Evolutionary conservation across 305 asterid species (phyloP).

Genomic region (Galium porrigens): DNA sequence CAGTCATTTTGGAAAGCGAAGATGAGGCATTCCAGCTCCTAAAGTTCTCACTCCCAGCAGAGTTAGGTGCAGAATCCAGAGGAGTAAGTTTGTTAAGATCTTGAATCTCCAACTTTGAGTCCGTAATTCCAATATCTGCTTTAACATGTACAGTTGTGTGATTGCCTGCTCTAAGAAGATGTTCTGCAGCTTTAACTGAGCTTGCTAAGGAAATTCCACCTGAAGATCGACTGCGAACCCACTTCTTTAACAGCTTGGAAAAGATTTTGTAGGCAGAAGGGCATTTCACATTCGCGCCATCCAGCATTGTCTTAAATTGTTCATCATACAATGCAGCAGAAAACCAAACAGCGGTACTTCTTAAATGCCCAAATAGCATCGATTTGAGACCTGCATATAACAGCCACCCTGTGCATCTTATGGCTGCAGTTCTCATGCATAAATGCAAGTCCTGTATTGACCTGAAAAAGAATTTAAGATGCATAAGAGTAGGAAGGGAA

Average conservation of each 20-base stretch:
- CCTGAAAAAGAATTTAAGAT: constrained; percentile 12
- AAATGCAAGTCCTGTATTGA: constrained; percentile 44
- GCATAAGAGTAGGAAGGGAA: neutral
- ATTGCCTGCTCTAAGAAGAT: constrained; percentile 41
- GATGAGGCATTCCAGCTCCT: constrained; percentile 25
- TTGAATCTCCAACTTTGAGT: constrained; percentile 13
- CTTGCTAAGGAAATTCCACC: constrained; percentile 51
- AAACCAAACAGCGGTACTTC: constrained; percentile 50
- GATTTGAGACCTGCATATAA: constrained; percentile 43
- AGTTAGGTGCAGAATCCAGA: constrained; percentile 18
- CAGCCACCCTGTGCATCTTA: constrained; percentile 61
- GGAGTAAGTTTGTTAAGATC: constrained; percentile 9
- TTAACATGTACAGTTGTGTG: constrained; percentile 36
- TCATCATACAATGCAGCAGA: constrained; percentile 44
- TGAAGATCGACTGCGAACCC: constrained; percentile 53
- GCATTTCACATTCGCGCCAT: constrained; percentile 33
- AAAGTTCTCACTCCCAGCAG: constrained; percentile 17
- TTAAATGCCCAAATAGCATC: constrained; percentile 71
- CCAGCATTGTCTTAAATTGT: constrained; percentile 36
- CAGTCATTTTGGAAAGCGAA: constrained; percentile 28
- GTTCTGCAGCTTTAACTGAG: constrained; percentile 38
- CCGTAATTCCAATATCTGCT: constrained; percentile 23
- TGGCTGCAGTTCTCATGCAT: constrained; percentile 39
- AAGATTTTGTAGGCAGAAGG: constrained; percentile 25
- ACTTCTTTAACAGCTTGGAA: constrained; percentile 35